phyloP scores from a whole-genome alignment of 352 stramenopile genomes.

The Globisporangium carolinianum region DNA sequence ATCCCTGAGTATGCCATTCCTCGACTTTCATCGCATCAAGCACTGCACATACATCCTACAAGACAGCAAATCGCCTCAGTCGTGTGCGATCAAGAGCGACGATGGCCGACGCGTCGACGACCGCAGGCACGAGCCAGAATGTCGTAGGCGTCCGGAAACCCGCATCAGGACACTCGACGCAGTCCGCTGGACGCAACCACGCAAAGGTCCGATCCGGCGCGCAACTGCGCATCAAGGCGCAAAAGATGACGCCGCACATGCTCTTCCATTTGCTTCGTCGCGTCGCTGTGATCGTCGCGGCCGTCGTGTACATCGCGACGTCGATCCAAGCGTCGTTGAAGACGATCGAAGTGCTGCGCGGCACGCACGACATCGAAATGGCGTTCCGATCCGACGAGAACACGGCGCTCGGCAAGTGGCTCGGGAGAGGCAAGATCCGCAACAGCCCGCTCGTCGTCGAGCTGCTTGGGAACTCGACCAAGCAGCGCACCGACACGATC shows the following conservation, averaged over 20 bases:
- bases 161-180: too few species aligned
- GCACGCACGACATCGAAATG: neutral
- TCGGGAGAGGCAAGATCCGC: slow-evolving; percentile 2
- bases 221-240: neutral
- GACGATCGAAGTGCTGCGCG: neutral
- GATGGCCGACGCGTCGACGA: neutral
- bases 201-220: neutral
- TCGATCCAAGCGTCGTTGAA: neutral
- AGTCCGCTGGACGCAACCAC: neutral
- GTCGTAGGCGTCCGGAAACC: too few species aligned
- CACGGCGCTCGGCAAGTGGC: slow-evolving; percentile 1
- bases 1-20: too few species aligned
- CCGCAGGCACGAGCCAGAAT: neutral
- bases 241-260: neutral
- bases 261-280: neutral
- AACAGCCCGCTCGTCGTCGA: neutral
- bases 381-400: neutral
- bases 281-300: neutral
- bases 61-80: too few species aligned
- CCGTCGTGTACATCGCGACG: neutral
- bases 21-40: too few species aligned
- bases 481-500: neutral
- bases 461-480: slow-evolving; percentile 2
- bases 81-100: neutral
- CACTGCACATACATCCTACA: too few species aligned